Evolutionary conservation across 441 rosid species (phyloP), one percentile per base, ranked within the genome.

Genomic region (Adansonia madagascariensis): DNA sequence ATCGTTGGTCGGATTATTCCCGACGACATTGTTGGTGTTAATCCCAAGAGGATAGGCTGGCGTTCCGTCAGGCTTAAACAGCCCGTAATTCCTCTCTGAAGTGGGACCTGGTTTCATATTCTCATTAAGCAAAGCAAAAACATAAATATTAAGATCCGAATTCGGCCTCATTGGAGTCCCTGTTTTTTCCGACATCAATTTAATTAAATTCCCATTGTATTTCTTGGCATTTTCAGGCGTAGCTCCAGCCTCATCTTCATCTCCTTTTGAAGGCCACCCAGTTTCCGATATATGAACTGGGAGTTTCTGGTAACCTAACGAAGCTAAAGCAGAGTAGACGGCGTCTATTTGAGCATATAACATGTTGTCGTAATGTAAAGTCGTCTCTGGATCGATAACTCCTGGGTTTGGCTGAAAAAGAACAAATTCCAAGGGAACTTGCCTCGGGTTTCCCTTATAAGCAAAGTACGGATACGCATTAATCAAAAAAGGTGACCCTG

Each of bases 201-300:
- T 93, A 0, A 93, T 80, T 83, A 93, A 68, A 78, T 95, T 95
- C 22, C 95, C 94, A 39, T 92, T 94, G 61, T 93, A 95, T 79
- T 82, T 90, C 91, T 85, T 91, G 0, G 99, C 99, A 66, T 95
- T 92, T 8, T 92, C 97, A 10, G 72, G 82, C 1, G 97, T 84
- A 0, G 99, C 98, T 10, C 99, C 99, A 0, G 79, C 74, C 80
- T 95, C 99, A 5, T 92, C 92, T 3, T 41, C 87, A 62, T 93
- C 99, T 20, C 99, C 99, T 74, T 90, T 92, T 0, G 99, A 93
- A n/a, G 99, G 99, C 99, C 99, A 95, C 10, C 99, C 99, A 0
- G 98, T 95, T 81, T 95, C 99, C 71, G 99, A 93, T 71, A 95
- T 88, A 74, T 91, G 91, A 43, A 95, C 82, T 1, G 81, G 81